A percentile compares a stretch with the other conserved stretches of the same genome.
These are phyloP conservation scores for Rhizopogon rudus DNA, from an alignment of 768 basidiomycete species.

Conservation along the genomic window DNA sequence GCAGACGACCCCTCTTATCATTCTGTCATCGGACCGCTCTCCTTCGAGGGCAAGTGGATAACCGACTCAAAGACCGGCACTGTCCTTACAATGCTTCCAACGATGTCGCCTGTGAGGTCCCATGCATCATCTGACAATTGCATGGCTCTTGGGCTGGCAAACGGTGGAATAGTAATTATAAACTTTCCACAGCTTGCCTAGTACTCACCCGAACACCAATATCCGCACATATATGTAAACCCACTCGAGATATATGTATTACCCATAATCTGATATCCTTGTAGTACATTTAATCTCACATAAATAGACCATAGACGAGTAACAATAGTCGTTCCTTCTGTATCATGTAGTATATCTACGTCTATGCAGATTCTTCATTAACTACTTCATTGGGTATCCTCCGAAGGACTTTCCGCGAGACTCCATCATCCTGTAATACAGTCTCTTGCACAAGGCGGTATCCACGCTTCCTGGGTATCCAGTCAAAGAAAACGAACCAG, in stretches of 20 bases:
- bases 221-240: not conserved
- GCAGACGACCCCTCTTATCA: conserved; percentile 14
- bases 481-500: conserved; percentile 50
- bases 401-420: conserved; percentile 48
- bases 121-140: conserved; percentile 16
- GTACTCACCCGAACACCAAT: not conserved
- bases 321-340: too few species aligned
- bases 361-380: not conserved
- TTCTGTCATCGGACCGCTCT: conserved; percentile 6
- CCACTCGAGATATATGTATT: not conserved
- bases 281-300: not conserved
- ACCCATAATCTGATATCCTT: not conserved
- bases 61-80: conserved; percentile 14
- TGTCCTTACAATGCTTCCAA: conserved; percentile 18
- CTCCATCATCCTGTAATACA: conserved; percentile 51
- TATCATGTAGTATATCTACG: not conserved
- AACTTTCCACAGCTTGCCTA: conserved; percentile 13
- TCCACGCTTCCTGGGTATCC: conserved; percentile 43
- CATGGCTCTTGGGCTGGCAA: conserved; percentile 23
- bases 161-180: conserved; percentile 23
- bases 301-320: too few species aligned
- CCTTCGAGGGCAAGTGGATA: conserved; percentile 20
- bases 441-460: conserved; percentile 47
- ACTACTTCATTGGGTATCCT: conserved; percentile 23
- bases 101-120: conserved; percentile 22